Conservation (phyloP, 2,329 filamentous ascomycete species). For the Clarireedia sp. region DNA sequence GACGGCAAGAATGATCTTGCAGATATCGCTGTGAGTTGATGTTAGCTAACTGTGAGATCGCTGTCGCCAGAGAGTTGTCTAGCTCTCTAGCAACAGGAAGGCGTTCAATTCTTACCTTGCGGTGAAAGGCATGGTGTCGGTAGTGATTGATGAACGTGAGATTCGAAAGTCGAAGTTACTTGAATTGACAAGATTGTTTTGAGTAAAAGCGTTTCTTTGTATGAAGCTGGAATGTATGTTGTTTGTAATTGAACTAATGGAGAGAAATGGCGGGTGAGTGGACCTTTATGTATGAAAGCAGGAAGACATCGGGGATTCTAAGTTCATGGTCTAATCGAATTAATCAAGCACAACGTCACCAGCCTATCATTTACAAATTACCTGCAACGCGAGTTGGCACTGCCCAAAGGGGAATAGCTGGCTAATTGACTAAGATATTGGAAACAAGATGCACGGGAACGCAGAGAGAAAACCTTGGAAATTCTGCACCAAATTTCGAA, state of each 20-base stretch:
- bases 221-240: neutral
- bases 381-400: neutral
- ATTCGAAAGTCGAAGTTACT: neutral
- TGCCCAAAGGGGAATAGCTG: neutral
- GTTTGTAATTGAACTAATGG: neutral
- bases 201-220: neutral
- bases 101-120: slow-evolving; percentile 37
- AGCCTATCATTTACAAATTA: neutral
- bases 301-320: neutral
- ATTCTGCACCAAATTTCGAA: too few relatives aligned
- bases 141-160: slow-evolving; percentile 1
- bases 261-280: neutral
- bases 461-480: too few relatives aligned
- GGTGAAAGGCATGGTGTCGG: slow-evolving; percentile 46
- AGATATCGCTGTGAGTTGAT: slow-evolving; percentile 51
- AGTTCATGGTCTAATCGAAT: neutral
- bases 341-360: neutral
- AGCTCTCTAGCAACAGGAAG: neutral
- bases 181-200: neutral
- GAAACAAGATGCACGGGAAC: too few relatives aligned
- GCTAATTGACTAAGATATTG: neutral
- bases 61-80: neutral
- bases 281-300: neutral
- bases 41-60: slow-evolving; percentile 8
- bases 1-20: slow-evolving; percentile 82